Base-by-base conservation (phyloP, 495 filamentous ascomycete species). In the Hapsidospora chrysogenum region DNA sequence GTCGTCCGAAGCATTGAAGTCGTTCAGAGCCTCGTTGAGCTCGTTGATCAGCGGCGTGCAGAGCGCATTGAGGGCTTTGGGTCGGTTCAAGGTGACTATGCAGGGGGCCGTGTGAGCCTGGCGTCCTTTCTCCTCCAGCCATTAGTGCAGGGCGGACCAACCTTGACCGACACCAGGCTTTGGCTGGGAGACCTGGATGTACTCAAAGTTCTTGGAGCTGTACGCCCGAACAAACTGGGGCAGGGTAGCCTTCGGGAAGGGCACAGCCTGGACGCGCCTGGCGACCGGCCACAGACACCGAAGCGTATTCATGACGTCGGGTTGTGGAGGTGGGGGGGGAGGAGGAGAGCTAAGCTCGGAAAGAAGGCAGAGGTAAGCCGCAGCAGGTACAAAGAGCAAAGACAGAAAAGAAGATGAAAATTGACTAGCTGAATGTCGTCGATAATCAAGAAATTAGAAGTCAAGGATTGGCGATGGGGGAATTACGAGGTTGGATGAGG, bases 41-140 rank as follows among this genome's bases (percentile, higher is more conserved):
- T 97, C 89, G 26, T 51, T 57, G 53, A 97, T 89, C 21, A 96
- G 75, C 10, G 87, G 82, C 13, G 76, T 80, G 54, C 63, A 85
- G 40, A 97, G 74, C 23, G 89, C 87, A 54, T 97, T 97, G 51
- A 92, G 75, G 22, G 85, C 83, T 58, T 87, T 92, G 38, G 89
- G 89, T 23, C 89, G 80, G 68, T 92, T 85, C 36, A 97, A 65
- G n/a, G 85, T 89, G 48, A 96, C 87, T 92, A 41, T 9, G 35
- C 9, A 30, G 29, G 44, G 43, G 9, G 13, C 10, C 25, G 31
- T 39, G 23, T 17, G 26, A 20, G 7, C 23, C 8, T 20, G 11
- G 14, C 2, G 25, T 17, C 28, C 19, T 26, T 2, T 42, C 10
- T 7, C n/a, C 16, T 22, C 0, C 17, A 30, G 11, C n/a, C 23